phyloP scores from a whole-genome alignment of 169 alveolate genomes.

The Plasmodium vivax region DNA sequence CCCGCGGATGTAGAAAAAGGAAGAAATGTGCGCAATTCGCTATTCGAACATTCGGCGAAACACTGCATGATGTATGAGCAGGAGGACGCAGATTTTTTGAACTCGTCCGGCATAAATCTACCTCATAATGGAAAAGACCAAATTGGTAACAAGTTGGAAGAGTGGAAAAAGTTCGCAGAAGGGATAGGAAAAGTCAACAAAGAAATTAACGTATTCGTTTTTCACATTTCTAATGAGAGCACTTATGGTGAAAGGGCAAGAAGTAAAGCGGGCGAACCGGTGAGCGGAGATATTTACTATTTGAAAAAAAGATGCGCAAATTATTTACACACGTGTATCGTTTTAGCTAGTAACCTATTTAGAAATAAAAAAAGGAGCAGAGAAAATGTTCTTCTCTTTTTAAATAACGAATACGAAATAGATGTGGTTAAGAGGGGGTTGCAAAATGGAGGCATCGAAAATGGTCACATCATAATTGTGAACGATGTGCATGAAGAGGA shows the following conservation, averaged over 20 bases:
- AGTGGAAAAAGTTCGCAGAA: slow-evolving; percentile 30
- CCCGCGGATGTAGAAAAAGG: neutral
- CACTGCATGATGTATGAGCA: slow-evolving; percentile 19
- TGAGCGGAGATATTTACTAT: slow-evolving; percentile 24
- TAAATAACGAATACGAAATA: slow-evolving; percentile 73
- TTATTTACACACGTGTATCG: slow-evolving; percentile 45
- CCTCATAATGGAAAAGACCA: neutral
- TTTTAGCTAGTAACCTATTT: slow-evolving; percentile 22
- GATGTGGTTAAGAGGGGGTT: slow-evolving; percentile 41
- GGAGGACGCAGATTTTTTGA: neutral
- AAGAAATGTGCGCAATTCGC: slow-evolving; percentile 3
- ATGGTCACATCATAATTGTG: slow-evolving; percentile 4
- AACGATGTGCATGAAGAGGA: slow-evolving; percentile 6
- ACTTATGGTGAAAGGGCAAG: neutral
- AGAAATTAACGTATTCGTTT: slow-evolving; percentile 25
- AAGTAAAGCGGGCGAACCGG: neutral
- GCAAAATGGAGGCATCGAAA: slow-evolving; percentile 13
- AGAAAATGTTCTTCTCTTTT: slow-evolving; percentile 45
- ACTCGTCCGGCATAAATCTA: neutral
- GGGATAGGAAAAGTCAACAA: slow-evolving; percentile 42
- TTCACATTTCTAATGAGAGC: slow-evolving; percentile 29
- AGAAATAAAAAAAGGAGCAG: slow-evolving; percentile 21
- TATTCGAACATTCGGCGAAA: slow-evolving; percentile 14
- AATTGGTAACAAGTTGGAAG: slow-evolving; percentile 25
- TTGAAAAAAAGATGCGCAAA: slow-evolving; percentile 64